Evolutionary conservation across 495 filamentous ascomycete genomes (phyloP), one percentile per base, ranked within the genome.

Genomic region (Tuber magnatum): DNA sequence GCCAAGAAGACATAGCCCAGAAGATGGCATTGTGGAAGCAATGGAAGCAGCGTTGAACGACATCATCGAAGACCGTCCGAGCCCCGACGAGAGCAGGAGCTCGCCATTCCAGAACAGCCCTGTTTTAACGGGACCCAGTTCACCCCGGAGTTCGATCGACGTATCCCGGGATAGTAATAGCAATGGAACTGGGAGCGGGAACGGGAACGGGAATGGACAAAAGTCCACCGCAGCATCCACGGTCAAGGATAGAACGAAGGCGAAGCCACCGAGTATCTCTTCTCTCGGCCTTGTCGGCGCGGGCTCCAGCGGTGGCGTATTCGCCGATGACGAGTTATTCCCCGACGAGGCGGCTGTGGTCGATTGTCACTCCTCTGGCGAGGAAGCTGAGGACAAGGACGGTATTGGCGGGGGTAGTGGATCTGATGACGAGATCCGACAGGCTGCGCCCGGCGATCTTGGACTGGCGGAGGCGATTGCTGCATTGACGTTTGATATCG

Each of bases 11-110:
- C 78, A 86, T 32, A 80, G 81, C 18, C 81, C 81, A 1, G 81
- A 82, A 68, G 80, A 77, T 38, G 71, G 76, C 6, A 81, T 97
- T 44, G 93, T 99, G 28, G 89, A 97, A 84, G 95, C 93, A 0
- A 94, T 99, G 92, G 93, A 97, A 83, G 90, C 90, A 71, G 95
- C 95, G 69, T 85, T 99, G n/a, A 97, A 92, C 80, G 92, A 94
- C 77, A 99, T 99, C 72, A 92, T 99, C 83, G 93, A 93, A 74
- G 90, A 93, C 73, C 79, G 75, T 35, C 78, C 78, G 22, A 71
- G 43, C 43, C 38, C 68, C 38, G 73, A 76, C 38, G 77, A 71
- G 12, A 69, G 61, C 46, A 41, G 65, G 56, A 42, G 46, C 2
- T 73, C 73, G 7, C 70, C 72, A 51, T 76, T 73, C 46, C 76